Conservation (phyloP, 2,329 filamentous ascomycete genomes). For the Aspergillus niger region DNA sequence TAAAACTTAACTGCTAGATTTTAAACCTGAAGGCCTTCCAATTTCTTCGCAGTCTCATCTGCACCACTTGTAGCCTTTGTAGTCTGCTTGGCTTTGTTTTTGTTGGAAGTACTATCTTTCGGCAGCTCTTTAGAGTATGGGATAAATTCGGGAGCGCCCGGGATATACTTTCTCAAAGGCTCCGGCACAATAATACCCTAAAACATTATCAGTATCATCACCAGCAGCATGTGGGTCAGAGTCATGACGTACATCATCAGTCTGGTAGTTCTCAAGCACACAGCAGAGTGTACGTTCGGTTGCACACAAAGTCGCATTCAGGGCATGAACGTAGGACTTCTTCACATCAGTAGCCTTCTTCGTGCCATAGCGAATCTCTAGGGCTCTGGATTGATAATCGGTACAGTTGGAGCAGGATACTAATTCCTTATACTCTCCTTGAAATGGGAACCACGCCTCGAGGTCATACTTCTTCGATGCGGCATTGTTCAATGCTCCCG, state of each 20-base stretch:
- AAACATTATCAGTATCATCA: slow-evolving; percentile 22
- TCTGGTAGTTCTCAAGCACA: slow-evolving; percentile 96
- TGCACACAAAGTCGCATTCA: slow-evolving; percentile 87
- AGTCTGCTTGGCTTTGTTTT: slow-evolving; percentile 49
- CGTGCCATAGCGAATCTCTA: slow-evolving; percentile 87
- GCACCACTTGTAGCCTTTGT: slow-evolving; percentile 30
- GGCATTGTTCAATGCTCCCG: slow-evolving; percentile 89
- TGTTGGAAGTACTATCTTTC: slow-evolving; percentile 69
- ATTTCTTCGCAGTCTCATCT: slow-evolving; percentile 42
- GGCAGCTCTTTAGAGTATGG: slow-evolving; percentile 83
- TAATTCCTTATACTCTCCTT: slow-evolving; percentile 97
- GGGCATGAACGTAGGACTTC: slow-evolving; percentile 92
- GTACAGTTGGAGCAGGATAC: slow-evolving; percentile 98
- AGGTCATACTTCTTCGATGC: slow-evolving; percentile 92
- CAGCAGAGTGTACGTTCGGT: slow-evolving; percentile 93
- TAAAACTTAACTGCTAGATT: slow-evolving; percentile 2
- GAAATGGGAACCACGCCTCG: slow-evolving; percentile 94
- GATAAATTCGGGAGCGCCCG: slow-evolving; percentile 84
- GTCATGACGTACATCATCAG: slow-evolving; percentile 65
- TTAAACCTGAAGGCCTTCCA: slow-evolving; percentile 46
- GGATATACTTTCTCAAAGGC: slow-evolving; percentile 84
- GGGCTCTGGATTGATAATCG: slow-evolving; percentile 90
- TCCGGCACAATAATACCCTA: slow-evolving; percentile 79
- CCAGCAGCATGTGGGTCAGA: not conserved
- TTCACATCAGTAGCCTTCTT: slow-evolving; percentile 82